Evolutionary conservation across 192 early-diverging fungal species (phyloP), one percentile per base, ranked within the genome.

Genomic region (Backusella westeae): DNA sequence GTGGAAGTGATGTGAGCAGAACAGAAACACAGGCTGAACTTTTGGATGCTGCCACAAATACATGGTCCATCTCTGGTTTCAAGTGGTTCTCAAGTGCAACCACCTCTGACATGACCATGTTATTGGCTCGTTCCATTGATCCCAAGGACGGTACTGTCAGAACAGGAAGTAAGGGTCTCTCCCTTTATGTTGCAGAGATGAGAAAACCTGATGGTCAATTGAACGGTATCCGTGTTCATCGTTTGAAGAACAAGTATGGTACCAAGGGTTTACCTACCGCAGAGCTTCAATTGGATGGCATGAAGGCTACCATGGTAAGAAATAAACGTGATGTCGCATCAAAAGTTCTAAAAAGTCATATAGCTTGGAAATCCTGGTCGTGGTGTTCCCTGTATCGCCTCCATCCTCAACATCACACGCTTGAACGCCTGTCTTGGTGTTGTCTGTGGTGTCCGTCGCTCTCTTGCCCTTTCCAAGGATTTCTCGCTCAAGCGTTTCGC

Each of bases 11-110:
- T 75, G 86, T 93, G 41, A 85, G 85, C 77, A 75, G 75, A 63
- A 90, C 91, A 6, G 91, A 93, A 77, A 91, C 92, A 4, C 76
- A 79, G 49, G 92, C 92, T 0, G 83, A 87, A 15, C 77, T 80
- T n/a, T 69, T 77, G 17, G 82, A 85, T 29, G 71, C 78, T 36
- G 34, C 46, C 7, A 69, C 63, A 41, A 77, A 77, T 36, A 72
- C 67, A 23, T 90, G 87, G 82, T 77, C 63, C 4, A 67, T 93
- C 23, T 83, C 80, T 39, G 92, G 92, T 0, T 91, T 91, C 81
- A 94, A 93, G 74, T 94, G 90, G 90, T 94, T 94, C 76, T 91
- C 89, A 1, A 89, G 87, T 59, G 91, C 91, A 2, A 94, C 93
- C 6, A 90, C 91, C 59, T 81, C 89, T 15, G 87, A 93, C 73